Percentiles rank a stretch among this genome's conserved stretches.
These are phyloP conservation scores for Sedum album DNA, from an alignment of 164 flowering plant genomes.

Conservation along the genomic window DNA sequence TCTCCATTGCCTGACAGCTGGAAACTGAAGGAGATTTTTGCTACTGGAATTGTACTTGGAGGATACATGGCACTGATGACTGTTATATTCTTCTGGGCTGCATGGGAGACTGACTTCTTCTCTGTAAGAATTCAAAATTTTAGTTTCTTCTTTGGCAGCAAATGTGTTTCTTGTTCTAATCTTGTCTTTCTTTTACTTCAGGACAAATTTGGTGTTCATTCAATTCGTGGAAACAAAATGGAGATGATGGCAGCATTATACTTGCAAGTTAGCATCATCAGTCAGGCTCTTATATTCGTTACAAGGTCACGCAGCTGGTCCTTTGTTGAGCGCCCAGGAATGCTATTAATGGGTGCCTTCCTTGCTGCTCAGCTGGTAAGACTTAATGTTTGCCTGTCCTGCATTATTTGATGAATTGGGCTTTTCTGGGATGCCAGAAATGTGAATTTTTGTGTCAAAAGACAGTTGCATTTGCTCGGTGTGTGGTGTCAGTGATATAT, in stretches of 20 bases:
- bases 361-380: slow-evolving; percentile 42
- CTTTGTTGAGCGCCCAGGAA: slow-evolving; percentile 43
- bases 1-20: slow-evolving; percentile 51
- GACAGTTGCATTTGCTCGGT: not conserved
- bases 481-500: no score
- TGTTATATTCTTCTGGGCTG: slow-evolving; percentile 42
- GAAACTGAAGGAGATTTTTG: slow-evolving; percentile 43
- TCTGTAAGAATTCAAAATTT: slow-evolving; percentile 17
- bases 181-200: slow-evolving; percentile 9
- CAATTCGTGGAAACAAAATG: slow-evolving; percentile 12
- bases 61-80: slow-evolving; percentile 47
- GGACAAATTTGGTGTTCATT: slow-evolving; percentile 34
- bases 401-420: not conserved
- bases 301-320: slow-evolving; percentile 58
- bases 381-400: not conserved
- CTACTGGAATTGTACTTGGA: slow-evolving; percentile 47
- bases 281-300: slow-evolving; percentile 49
- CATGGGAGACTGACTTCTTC: slow-evolving; percentile 34
- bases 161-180: not conserved
- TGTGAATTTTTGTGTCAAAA: not conserved
- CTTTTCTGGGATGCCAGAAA: not conserved
- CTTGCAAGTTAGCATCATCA: slow-evolving; percentile 46
- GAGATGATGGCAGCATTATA: slow-evolving; percentile 50
- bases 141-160: not conserved
- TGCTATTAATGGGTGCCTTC: slow-evolving; percentile 36